Evolutionary conservation across 192 early-diverging fungal genomes (phyloP).

Genomic region (Phycomyces blakesleeanus): DNA sequence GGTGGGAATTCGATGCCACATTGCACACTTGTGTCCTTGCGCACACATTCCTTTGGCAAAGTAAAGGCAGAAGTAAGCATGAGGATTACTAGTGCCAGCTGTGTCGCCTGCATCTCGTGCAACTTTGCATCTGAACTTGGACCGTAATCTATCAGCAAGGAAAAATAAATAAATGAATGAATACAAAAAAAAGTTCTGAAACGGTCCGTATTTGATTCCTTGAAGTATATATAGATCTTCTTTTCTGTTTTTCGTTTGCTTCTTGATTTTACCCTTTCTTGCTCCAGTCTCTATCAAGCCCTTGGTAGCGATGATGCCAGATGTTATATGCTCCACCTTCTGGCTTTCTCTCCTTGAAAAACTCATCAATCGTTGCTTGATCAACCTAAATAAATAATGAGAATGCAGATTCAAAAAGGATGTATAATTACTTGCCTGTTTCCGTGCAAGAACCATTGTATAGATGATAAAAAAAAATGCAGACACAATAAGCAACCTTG

Average conservation of each 20-base stretch:
- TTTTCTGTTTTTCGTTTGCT: too few relatives aligned
- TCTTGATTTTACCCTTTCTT: slow-evolving; percentile 57
- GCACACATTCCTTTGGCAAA: slow-evolving; percentile 81
- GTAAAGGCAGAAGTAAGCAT: slow-evolving; percentile 74
- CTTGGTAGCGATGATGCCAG: slow-evolving; percentile 40
- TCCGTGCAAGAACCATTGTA: slow-evolving; percentile 17
- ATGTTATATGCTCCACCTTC: slow-evolving; percentile 57
- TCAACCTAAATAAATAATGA: slow-evolving; percentile 14
- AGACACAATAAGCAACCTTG: not conserved
- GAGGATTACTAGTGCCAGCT: slow-evolving; percentile 54
- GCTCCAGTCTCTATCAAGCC: slow-evolving; percentile 32
- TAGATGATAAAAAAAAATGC: not conserved
- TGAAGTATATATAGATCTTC: too few relatives aligned
- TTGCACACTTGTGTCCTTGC: slow-evolving; percentile 54
- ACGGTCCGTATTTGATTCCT: too few relatives aligned
- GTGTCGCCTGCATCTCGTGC: slow-evolving; percentile 68
- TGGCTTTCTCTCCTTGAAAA: slow-evolving; percentile 37
- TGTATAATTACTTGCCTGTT: slow-evolving; percentile 10
- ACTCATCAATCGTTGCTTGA: slow-evolving; percentile 24
- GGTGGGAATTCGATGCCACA: slow-evolving; percentile 50
- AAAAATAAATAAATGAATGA: not conserved
- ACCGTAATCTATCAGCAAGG: slow-evolving; percentile 43
- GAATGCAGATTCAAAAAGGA: not conserved
- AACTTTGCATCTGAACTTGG: slow-evolving; percentile 60
- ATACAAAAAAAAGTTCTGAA: too few relatives aligned